These are phyloP conservation scores for Sabuloglossum arenarium DNA, from an alignment of 495 filamentous ascomycete species.

Conservation along the genomic window DNA sequence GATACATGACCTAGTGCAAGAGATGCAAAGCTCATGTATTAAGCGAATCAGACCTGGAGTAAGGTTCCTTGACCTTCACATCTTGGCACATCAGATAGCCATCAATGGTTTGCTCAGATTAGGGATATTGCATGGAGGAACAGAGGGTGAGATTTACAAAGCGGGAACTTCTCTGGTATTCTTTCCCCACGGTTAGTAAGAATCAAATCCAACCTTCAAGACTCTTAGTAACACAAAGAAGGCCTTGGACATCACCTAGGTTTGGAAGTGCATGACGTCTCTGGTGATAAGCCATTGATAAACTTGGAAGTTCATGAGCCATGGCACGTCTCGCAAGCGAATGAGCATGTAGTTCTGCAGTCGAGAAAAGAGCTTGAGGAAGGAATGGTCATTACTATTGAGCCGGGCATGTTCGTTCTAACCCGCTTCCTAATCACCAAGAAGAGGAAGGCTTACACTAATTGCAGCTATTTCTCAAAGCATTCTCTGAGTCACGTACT, in stretches of 20 bases:
- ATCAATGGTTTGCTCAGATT: constrained; percentile 46
- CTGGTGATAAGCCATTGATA: constrained; percentile 18
- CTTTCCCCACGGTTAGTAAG: constrained; percentile 63
- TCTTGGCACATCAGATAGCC: constrained; percentile 50
- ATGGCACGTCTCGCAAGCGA: background rate
- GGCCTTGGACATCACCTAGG: constrained; percentile 63
- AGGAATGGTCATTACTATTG: constrained; percentile 68
- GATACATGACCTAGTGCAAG: constrained; percentile 56
- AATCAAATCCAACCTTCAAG: constrained; percentile 2
- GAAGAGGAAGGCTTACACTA: background rate
- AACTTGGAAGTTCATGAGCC: constrained; percentile 16
- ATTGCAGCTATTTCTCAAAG: constrained; percentile 36
- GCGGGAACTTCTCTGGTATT: constrained; percentile 56
- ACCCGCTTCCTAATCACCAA: constrained; percentile 1
- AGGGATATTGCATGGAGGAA: constrained; percentile 40
- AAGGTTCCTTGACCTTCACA: constrained; percentile 43
- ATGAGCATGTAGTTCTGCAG: constrained; percentile 10
- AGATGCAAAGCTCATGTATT: constrained; percentile 70
- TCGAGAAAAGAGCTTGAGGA: constrained; percentile 24
- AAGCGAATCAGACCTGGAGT: constrained; percentile 39
- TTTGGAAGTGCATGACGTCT: constrained; percentile 75
- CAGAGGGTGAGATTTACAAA: constrained; percentile 37
- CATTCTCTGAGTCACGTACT: constrained; percentile 30
- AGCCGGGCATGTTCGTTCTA: constrained; percentile 54
- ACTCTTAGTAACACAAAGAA: background rate